These are phyloP conservation scores for Phytopythium oedochilum DNA, from an alignment of 352 stramenopile genomes.

Conservation along the genomic window DNA sequence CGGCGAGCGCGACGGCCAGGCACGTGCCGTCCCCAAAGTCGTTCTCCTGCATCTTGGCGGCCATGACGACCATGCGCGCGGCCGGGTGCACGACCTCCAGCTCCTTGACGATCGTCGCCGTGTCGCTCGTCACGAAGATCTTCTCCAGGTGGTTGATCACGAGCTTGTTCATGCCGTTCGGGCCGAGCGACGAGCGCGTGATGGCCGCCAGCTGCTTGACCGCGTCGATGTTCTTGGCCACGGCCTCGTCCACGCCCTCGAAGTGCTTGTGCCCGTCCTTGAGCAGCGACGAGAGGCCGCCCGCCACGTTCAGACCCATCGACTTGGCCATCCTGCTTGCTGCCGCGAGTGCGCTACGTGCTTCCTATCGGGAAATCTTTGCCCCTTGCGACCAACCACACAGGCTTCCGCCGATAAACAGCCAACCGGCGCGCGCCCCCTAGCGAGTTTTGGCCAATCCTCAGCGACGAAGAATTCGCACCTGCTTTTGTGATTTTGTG, in stretches of 20 bases:
- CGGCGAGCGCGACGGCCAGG: conserved; percentile 95
- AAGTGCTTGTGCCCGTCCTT: conserved; percentile 98
- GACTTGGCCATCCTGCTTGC: conserved; percentile 75
- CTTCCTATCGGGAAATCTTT: conserved; percentile 2
- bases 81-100: conserved; percentile 98
- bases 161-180: conserved; percentile 99
- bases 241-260: conserved; percentile 93
- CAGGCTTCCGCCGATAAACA: not conserved
- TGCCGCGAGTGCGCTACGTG: too few relatives aligned
- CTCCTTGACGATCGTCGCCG: conserved; percentile 99
- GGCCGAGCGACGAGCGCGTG: conserved; percentile 96
- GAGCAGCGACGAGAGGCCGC: conserved; percentile 95
- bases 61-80: conserved; percentile 98
- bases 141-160: conserved; percentile 99
- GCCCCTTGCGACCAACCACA: conserved; percentile 1
- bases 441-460: conserved; percentile 6
- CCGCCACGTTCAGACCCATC: conserved; percentile 95
- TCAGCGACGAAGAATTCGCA: too few relatives aligned
- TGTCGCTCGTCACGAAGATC: conserved; percentile 99
- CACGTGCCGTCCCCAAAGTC: conserved; percentile 97
- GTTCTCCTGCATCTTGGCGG: conserved; percentile 98
- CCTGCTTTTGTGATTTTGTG: too few relatives aligned
- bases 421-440: too few relatives aligned
- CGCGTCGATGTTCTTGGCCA: conserved; percentile 98
- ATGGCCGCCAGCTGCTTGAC: conserved; percentile 98